Base-by-base conservation (phyloP, 257 asterid species). In the Dorcoceras hygrometricum region DNA sequence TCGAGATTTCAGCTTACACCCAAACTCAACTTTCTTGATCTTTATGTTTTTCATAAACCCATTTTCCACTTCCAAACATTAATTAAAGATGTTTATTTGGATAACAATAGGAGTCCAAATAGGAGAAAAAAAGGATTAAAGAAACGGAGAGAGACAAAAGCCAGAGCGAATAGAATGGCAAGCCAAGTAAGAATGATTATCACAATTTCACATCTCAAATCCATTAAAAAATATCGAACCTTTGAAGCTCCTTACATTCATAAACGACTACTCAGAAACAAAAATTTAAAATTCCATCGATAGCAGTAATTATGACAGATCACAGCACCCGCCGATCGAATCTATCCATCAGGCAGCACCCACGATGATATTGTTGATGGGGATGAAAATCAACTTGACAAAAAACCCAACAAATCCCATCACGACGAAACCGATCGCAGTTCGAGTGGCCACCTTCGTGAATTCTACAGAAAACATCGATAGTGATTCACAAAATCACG, bases 361-460 rank as follows among this genome's bases (percentile, higher is more conserved):
- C 60, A 81, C 86, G 57, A 83, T 83, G 27, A 80, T 83, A 61
- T 83, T 83, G 80, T 83, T 83, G 76, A 83, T 83, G 54, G 89
- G 86, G 19, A 83, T 80, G 71, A 83, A 83, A 57, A 83, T 80
- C 77, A 83, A 68, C 84, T 83, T 83, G 69, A 83, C 89, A 67
- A 83, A 80, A 73, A 83, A 83, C 5, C 86, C 88, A 18, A 83
- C 86, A 57, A 80, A 80, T 23, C 88, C 88, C 88, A 83, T 83
- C 71, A 83, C 88, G 5, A 83, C 89, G 29, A 83, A 80, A 11
- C 89, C 89, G 68, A 83, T 83, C 70, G 89, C 86, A 43, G 89
- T 83, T 28, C 84, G 79, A 54, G 84, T 81, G 16, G 89, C 86
- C 61, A 83, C 89, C 76, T 83, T 80, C 16, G 84, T 73, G 77